phyloP scores from a whole-genome alignment of 2,329 filamentous ascomycete genomes.

The Sporothrix protearum region DNA sequence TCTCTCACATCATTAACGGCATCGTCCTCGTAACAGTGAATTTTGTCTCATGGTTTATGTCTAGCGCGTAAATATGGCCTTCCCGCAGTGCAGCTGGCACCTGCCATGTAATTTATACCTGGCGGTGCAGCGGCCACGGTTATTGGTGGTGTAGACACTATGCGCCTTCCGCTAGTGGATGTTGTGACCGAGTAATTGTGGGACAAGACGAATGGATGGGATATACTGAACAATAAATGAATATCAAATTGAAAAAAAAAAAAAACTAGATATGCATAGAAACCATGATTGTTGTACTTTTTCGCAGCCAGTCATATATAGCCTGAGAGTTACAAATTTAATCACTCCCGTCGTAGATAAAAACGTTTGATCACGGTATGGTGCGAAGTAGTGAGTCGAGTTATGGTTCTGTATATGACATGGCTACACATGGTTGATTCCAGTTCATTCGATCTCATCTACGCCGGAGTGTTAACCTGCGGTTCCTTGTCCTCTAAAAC shows the following conservation, averaged over 20 bases:
- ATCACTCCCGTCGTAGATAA: too few species aligned
- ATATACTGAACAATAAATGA: too few species aligned
- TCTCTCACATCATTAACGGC: neutral
- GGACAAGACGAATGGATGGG: neutral
- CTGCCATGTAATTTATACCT: neutral
- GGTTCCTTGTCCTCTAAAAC: neutral
- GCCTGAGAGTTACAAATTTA: too few species aligned
- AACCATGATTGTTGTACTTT: too few species aligned
- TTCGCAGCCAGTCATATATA: too few species aligned
- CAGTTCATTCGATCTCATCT: neutral
- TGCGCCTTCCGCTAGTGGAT: neutral
- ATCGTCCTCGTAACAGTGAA: neutral
- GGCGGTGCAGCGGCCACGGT: neutral
- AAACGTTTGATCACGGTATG: too few species aligned
- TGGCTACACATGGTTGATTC: too few species aligned
- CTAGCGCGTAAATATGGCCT: neutral
- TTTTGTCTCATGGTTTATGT: neutral
- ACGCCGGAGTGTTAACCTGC: neutral
- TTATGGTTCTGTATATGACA: too few species aligned
- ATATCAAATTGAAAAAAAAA: too few species aligned
- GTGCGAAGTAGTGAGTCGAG: too few species aligned
- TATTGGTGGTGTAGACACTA: neutral
- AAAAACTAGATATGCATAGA: too few species aligned
- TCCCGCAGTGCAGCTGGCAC: neutral
- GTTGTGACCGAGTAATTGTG: neutral